These are phyloP conservation scores for Adansonia madagascariensis DNA, from an alignment of 441 rosid species.

Conservation along the genomic window DNA sequence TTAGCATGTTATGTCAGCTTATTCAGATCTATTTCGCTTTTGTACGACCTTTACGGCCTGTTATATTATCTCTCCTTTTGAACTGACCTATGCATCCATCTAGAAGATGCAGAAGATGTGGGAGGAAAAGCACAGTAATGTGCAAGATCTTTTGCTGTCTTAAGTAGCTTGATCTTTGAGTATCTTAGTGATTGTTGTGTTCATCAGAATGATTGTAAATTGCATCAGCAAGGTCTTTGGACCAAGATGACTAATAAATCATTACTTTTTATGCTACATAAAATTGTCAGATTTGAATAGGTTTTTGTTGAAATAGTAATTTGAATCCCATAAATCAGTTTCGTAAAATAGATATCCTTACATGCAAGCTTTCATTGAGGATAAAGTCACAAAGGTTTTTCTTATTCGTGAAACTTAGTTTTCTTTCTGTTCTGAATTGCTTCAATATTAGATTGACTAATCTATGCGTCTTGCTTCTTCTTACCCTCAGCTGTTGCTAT, in stretches of 20 bases:
- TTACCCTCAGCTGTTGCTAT: neutral
- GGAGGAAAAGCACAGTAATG: neutral
- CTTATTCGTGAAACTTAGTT: neutral
- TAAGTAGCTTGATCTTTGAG: neutral
- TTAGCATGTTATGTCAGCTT: neutral
- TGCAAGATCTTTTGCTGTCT: neutral
- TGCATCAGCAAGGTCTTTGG: conserved; percentile 2
- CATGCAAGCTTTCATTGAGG: neutral
- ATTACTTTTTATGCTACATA: neutral
- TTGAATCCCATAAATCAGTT: neutral
- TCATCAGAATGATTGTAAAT: neutral
- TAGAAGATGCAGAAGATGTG: neutral
- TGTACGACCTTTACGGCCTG: neutral
- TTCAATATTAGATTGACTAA: conserved; percentile 14
- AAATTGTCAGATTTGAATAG: neutral
- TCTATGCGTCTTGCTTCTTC: conserved; percentile 23
- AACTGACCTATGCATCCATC: neutral
- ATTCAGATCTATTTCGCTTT: neutral
- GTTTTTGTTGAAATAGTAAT: neutral
- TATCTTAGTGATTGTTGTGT: neutral
- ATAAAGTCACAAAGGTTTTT: neutral
- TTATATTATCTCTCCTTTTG: neutral
- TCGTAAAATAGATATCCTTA: neutral
- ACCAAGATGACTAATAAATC: neutral
- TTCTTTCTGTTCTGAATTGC: neutral